Percentiles rank a stretch among this genome's conserved stretches.
These are phyloP conservation scores for Pleurostoma richardsiae DNA, from an alignment of 2,329 filamentous ascomycete species.

Conservation along the genomic window DNA sequence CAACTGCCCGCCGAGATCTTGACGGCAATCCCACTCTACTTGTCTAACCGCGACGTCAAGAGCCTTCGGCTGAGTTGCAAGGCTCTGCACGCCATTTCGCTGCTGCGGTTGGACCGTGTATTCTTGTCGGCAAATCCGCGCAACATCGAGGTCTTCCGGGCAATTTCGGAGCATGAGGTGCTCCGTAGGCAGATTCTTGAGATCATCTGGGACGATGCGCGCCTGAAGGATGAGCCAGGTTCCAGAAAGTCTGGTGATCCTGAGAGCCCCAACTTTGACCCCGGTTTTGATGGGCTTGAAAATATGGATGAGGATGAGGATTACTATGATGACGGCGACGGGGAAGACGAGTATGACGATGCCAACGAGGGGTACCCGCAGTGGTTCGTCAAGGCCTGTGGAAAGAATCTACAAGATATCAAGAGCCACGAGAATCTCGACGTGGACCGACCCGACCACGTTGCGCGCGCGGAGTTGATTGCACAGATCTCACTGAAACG, in stretches of 20 bases:
- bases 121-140: neutral
- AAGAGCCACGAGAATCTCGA: neutral
- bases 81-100: neutral
- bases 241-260: too few species aligned
- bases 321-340: neutral
- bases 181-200: neutral
- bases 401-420: neutral
- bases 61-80: neutral
- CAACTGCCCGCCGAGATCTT: neutral
- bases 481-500: neutral
- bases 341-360: neutral
- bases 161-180: neutral
- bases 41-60: neutral
- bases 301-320: neutral
- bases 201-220: slow-evolving; percentile 2
- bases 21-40: neutral
- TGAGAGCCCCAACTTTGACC: neutral
- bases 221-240: neutral
- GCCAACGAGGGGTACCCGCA: neutral
- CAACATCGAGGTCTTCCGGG: neutral
- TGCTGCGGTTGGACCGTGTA: neutral
- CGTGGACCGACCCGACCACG: slow-evolving; percentile 1
- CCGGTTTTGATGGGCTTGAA: neutral
- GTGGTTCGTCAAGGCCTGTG: neutral
- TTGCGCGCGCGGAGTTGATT: neutral